Percentiles rank a stretch among this genome's conserved stretches.
Evolutionary conservation across 228 moss, liverwort and hornwort species (phyloP).

Genomic region (Sphagnum fallax): DNA sequence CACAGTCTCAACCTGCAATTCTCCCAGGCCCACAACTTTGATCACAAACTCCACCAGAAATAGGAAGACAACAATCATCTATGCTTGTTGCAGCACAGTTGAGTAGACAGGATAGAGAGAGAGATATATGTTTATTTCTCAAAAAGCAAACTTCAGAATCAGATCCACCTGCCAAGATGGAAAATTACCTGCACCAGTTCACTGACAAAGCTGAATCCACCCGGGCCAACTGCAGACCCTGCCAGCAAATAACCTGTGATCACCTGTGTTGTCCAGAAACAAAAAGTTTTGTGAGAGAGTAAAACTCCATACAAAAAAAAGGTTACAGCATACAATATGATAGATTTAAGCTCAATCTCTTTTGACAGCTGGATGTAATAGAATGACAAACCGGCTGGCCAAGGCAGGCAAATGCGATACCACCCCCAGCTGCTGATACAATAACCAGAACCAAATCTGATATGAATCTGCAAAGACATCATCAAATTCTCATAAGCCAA

Average conservation of each 20-base stretch:
- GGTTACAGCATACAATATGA: too few relatives aligned
- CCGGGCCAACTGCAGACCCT: constrained; percentile 96
- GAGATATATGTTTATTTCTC: too few relatives aligned
- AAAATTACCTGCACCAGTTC: constrained; percentile 82
- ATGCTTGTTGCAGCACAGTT: too few relatives aligned
- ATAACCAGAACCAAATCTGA: constrained; percentile 96
- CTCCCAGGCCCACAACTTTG: background rate
- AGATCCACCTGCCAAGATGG: too few relatives aligned
- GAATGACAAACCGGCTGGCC: constrained; percentile 76
- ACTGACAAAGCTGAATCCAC: constrained; percentile 87
- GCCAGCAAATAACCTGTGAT: constrained; percentile 96
- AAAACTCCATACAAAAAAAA: background rate
- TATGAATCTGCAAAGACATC: constrained; percentile 50
- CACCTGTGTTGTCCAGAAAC: constrained; percentile 20
- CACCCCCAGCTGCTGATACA: constrained; percentile 96
- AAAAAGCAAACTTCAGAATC: too few relatives aligned
- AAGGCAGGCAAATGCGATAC: constrained; percentile 83
- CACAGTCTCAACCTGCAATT: constrained; percentile 75
- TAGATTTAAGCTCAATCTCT: too few relatives aligned
- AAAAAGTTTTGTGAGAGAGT: background rate
- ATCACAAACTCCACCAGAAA: too few relatives aligned
- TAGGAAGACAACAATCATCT: too few relatives aligned
- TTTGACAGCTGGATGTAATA: too few relatives aligned
- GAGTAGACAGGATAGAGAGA: too few relatives aligned
- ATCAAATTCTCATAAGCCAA: background rate